Conservation (phyloP, 129 eudicot genomes). For the Logfia minima region DNA sequence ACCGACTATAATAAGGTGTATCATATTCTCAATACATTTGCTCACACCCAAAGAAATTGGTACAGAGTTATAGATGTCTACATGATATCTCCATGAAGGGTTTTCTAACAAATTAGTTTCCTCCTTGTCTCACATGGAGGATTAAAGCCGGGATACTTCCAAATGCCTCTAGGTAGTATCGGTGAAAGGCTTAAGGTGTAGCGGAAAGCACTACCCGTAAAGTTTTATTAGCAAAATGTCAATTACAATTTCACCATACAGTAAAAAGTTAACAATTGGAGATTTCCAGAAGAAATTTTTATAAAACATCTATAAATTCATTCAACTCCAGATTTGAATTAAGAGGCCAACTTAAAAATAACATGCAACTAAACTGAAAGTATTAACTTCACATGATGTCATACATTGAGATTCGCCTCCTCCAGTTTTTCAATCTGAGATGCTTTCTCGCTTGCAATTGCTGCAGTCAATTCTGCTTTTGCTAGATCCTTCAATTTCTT, state of each 20-base stretch:
- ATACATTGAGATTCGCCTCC: conserved; percentile 91
- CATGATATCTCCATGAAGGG: background rate
- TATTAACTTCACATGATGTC: conserved; percentile 31
- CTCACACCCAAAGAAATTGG: background rate
- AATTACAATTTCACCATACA: background rate
- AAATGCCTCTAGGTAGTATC: background rate
- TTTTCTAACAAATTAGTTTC: background rate
- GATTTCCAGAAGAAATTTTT: background rate
- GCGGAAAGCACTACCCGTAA: background rate
- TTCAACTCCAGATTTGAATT: conserved; percentile 14
- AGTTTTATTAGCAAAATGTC: conserved; percentile 1
- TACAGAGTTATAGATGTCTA: background rate
- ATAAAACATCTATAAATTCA: background rate
- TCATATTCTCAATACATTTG: background rate
- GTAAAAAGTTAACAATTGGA: background rate
- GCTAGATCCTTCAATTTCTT: conserved; percentile 70
- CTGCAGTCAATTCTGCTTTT: conserved; percentile 82
- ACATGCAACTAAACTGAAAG: conserved; percentile 8
- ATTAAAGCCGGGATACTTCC: background rate
- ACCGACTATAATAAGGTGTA: background rate
- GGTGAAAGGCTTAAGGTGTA: background rate
- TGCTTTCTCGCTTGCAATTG: conserved; percentile 91
- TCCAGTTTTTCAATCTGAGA: conserved; percentile 85
- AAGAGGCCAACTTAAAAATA: conserved; percentile 20
- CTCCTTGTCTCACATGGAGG: background rate